phyloP scores from a whole-genome alignment of 345 rosid genomes.

The Mangifera indica region DNA sequence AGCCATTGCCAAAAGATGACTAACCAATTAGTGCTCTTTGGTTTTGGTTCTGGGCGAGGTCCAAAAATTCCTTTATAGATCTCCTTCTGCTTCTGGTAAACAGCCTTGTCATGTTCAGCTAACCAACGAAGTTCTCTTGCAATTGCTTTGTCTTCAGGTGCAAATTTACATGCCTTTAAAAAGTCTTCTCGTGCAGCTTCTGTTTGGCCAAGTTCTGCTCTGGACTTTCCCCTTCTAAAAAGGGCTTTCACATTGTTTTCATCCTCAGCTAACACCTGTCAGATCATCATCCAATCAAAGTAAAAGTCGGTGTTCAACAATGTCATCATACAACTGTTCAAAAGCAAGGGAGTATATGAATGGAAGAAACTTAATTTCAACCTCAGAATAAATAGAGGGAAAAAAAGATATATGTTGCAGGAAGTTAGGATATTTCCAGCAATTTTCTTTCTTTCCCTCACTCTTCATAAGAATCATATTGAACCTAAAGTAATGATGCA shows the following conservation, averaged over 20 bases:
- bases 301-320: not conserved
- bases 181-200: slow-evolving; percentile 92
- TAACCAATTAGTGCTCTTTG: slow-evolving; percentile 41
- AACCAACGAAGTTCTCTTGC: slow-evolving; percentile 64
- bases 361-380: not conserved
- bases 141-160: slow-evolving; percentile 84
- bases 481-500: not conserved
- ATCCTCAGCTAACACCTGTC: slow-evolving; percentile 85
- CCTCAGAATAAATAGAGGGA: not conserved
- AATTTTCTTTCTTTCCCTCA: not conserved
- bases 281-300: slow-evolving; percentile 4
- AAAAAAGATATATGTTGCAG: not conserved
- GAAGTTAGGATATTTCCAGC: not conserved
- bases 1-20: slow-evolving; percentile 51
- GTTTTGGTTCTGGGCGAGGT: slow-evolving; percentile 52
- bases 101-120: slow-evolving; percentile 77
- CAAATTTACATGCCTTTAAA: slow-evolving; percentile 70
- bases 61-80: slow-evolving; percentile 80
- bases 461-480: slow-evolving; percentile 1
- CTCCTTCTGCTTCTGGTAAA: slow-evolving; percentile 80
- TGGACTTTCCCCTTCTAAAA: slow-evolving; percentile 90
- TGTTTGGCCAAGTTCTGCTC: slow-evolving; percentile 86
- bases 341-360: not conserved
- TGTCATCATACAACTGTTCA: not conserved
- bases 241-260: slow-evolving; percentile 85